These are phyloP conservation scores for Rhododendron molle DNA, from an alignment of 148 eudicot genomes.

Conservation along the genomic window DNA sequence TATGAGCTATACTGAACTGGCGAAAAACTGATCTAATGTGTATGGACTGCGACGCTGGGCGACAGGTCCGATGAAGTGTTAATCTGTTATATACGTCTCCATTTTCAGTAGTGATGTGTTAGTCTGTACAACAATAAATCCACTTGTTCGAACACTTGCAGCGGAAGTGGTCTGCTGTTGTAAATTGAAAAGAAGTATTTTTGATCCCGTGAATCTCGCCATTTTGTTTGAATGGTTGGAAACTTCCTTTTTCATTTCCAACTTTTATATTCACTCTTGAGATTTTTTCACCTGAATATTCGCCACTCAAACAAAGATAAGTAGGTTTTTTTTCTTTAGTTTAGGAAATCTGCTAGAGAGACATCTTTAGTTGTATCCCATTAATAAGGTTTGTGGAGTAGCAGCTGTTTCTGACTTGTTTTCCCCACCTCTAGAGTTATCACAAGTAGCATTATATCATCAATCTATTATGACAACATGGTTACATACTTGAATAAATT, in stretches of 20 bases:
- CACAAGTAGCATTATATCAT: not conserved
- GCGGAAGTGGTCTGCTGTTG: not conserved
- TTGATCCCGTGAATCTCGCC: not conserved
- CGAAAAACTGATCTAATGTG: not conserved
- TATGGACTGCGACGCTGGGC: not conserved
- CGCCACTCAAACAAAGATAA: not conserved
- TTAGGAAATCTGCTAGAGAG: not conserved
- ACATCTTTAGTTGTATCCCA: not conserved
- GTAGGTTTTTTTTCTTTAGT: not conserved
- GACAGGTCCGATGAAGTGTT: not conserved
- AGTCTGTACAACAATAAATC: not conserved
- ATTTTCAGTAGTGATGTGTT: not conserved
- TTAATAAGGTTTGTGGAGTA: not conserved
- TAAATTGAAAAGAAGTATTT: not conserved
- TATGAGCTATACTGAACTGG: not conserved
- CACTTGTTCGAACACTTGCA: not conserved
- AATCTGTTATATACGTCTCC: not conserved
- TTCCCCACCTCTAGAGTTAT: not conserved
- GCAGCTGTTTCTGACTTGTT: not conserved
- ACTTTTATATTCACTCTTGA: not conserved
- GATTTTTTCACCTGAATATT: not conserved
- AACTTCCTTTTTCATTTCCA: not conserved
- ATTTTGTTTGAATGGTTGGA: not conserved
- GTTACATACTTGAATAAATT: not conserved
- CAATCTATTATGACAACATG: not conserved